phyloP scores from a whole-genome alignment of 495 filamentous ascomycete species.

The Annulohypoxylon moriforme region DNA sequence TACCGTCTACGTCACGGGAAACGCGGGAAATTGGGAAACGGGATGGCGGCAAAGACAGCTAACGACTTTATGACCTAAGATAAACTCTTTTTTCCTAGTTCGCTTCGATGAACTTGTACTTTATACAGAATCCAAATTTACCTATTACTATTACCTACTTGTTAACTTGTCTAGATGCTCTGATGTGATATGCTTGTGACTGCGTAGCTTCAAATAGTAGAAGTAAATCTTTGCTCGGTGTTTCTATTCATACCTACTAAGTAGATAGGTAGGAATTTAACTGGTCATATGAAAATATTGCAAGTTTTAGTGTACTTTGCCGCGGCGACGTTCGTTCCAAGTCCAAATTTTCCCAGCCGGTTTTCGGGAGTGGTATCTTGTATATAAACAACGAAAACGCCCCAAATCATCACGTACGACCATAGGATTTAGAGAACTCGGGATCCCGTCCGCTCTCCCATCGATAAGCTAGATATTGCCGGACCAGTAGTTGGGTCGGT shows the following conservation, averaged over 20 bases:
- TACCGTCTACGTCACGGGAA: not conserved
- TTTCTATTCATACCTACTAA: too few relatives aligned
- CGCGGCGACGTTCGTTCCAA: not conserved
- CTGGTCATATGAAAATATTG: too few relatives aligned
- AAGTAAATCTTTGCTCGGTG: not conserved
- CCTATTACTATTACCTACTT: not conserved
- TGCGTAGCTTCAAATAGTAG: not conserved
- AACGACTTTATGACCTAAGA: slow-evolving; percentile 28
- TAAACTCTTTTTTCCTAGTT: not conserved
- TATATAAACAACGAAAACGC: too few relatives aligned
- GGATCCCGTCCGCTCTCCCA: slow-evolving; percentile 64
- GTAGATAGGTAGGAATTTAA: too few relatives aligned
- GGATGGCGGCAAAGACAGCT: not conserved
- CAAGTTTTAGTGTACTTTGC: not conserved
- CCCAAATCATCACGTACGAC: slow-evolving; percentile 51
- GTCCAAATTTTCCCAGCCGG: not conserved
- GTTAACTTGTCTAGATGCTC: not conserved
- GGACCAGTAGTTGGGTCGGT: slow-evolving; percentile 62
- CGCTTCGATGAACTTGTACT: slow-evolving; percentile 7
- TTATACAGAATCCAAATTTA: not conserved
- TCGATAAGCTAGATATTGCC: slow-evolving; percentile 54
- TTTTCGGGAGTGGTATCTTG: too few relatives aligned
- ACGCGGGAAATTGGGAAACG: not conserved
- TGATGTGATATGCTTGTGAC: not conserved
- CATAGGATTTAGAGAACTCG: slow-evolving; percentile 59